Evolutionary conservation across 176 grass and related monocot species (phyloP), one percentile per base, ranked within the genome.

Genomic region (Alopecurus myosuroides): DNA sequence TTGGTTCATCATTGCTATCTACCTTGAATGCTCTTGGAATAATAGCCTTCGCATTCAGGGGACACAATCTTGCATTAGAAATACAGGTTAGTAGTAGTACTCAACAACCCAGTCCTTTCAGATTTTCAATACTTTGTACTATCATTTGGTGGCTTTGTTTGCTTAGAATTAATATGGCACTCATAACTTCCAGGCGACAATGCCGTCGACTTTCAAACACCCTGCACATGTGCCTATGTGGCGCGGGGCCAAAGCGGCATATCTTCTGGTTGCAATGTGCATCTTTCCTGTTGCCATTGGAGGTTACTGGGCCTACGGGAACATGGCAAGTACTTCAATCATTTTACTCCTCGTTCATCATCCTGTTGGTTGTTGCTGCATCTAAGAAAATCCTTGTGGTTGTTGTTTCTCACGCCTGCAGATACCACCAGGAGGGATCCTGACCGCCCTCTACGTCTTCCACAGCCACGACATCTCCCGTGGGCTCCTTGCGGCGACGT

Each of bases 191-290:
- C 84, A 98, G 97, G 93, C 97, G 11, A 98, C 97, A 58, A 95
- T 98, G 93, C 97, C 97, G 4, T 98, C 97, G 6, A 95, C 93
- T 41, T 98, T 94, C 81, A 98, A 98, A 80, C 93, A 98, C 77
- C 97, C 97, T 35, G 91, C 93, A 82, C 91, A 98, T 88, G 89
- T 95, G 58, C 97, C 97, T 10, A 98, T 98, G 97, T 98, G 97
- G 97, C 92, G 96, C 2, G 97, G 97, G 82, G 85, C 91, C 51
- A 95, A 95, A 83, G 91, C 87, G 2, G 97, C 97, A 4, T 98
- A 98, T 73, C 72, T 93, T 67, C 81, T 98, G 36, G 84, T 98
- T 34, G 97, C 97, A 53, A 87, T 94, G 89, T 95, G 97, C 87
- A 77, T 98, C 80, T 98, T 98, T 83, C 93, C 97, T 6, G 87